Evolutionary conservation across 768 basidiomycete genomes (phyloP).

Genomic region (Mycena albidolilacea): DNA sequence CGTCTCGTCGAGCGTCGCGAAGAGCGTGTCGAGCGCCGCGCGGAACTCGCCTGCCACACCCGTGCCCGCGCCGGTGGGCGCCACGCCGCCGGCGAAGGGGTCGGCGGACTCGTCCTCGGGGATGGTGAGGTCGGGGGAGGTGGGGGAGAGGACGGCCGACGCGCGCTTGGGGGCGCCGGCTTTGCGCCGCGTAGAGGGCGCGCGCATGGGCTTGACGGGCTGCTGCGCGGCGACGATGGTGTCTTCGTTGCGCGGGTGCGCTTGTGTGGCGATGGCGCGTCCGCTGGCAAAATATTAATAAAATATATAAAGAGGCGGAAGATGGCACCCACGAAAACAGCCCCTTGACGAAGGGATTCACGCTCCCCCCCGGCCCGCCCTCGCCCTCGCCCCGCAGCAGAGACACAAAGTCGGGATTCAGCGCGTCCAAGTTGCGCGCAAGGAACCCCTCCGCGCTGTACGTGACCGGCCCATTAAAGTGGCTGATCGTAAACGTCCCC

Average conservation of each 20-base stretch:
- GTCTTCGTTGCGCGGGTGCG: constrained; percentile 93
- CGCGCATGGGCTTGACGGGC: constrained; percentile 93
- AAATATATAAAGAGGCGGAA: not conserved
- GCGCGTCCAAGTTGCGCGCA: constrained; percentile 87
- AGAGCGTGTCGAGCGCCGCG: constrained; percentile 85
- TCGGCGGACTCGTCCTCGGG: constrained; percentile 69
- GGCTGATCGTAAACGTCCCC: constrained; percentile 93
- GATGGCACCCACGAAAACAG: constrained; percentile 63
- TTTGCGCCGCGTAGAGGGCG: constrained; percentile 91
- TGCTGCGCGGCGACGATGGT: constrained; percentile 97
- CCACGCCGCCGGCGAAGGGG: constrained; percentile 33
- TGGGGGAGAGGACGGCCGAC: constrained; percentile 58
- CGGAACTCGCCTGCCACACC: constrained; percentile 90
- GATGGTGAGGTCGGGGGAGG: constrained; percentile 61
- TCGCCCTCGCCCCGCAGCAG: constrained; percentile 82
- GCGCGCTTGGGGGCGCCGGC: constrained; percentile 73
- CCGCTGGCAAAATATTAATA: constrained; percentile 56
- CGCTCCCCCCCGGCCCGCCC: constrained; percentile 66
- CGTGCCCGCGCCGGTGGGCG: constrained; percentile 41
- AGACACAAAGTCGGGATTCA: constrained; percentile 94
- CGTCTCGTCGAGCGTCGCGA: constrained; percentile 90
- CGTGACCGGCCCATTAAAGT: constrained; percentile 92
- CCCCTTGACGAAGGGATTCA: constrained; percentile 92
- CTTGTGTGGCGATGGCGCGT: constrained; percentile 92
- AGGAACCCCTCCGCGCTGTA: constrained; percentile 95